Base-by-base conservation (phyloP, 306 rosid genomes). In the Luffa aegyptiaca region DNA sequence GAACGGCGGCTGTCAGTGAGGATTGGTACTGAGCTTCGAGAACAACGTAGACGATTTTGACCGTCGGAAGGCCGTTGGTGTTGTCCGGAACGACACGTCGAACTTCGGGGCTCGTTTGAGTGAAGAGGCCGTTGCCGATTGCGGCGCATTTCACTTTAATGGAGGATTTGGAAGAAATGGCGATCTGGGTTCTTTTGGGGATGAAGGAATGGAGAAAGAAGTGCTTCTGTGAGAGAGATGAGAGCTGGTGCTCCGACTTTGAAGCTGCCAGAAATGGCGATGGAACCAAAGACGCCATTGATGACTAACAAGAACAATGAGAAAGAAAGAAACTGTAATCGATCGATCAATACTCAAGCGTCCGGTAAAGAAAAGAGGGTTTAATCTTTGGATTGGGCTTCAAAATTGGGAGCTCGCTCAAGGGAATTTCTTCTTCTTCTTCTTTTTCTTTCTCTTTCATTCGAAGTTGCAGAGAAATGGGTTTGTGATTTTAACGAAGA, bases 1-100 rank as follows among this genome's bases (percentile, higher is more conserved):
- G 82, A 1, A 96, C 99, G 5, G 99, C 99, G 4, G 96, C 92
- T 0, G 96, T 84, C 26, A 96, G 88, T 5, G 99, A 86, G 31
- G 99, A 96, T 41, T 96, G 99, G 84, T 96, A 96, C 89, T 96
- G 99, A 65, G 99, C 99, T 66, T 96, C 99, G 42, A 96, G 88
- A 5, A 96, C 99, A 2, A 96, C 99, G 51, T 96, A 96, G 8
- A 93, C 97, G 21, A 96, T 64, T 82, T 93, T 96, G 16, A 96
- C 98, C 0, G 86, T 84, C 11, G 99, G 99, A 21, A 96, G 84
- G 75, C 82, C 88, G 3, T 51, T 86, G 21, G 79, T 80, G 11
- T 93, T 90, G 26, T 88, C 96, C 0, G 99, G 96, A 36, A 93
- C 88, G 6, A 96, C 87, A n/a, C 99, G 82, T 2, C 97, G 97